phyloP scores from a whole-genome alignment of 2,329 filamentous ascomycete species.

The Phoma sp. region DNA sequence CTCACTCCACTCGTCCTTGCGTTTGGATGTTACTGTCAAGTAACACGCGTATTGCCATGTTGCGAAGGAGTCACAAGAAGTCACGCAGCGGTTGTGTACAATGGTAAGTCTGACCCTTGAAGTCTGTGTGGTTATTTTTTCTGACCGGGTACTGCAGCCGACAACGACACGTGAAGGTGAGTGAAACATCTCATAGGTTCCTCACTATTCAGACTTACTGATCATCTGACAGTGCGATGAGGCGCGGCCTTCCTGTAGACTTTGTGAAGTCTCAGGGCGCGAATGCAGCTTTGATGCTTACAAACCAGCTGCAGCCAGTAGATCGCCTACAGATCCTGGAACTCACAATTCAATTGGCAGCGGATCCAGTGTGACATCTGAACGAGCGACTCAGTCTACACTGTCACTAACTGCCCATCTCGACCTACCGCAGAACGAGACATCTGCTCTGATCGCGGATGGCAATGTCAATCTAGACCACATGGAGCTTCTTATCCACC shows the following conservation, averaged over 20 bases:
- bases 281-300: constrained; percentile 6
- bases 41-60: constrained; percentile 27
- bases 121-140: too few species aligned
- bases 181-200: not conserved
- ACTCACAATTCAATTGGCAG: too few species aligned
- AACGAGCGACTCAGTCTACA: too few species aligned
- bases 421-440: too few species aligned
- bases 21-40: not conserved
- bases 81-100: constrained; percentile 26
- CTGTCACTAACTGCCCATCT: too few species aligned
- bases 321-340: too few species aligned
- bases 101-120: constrained; percentile 21
- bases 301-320: too few species aligned
- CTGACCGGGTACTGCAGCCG: constrained; percentile 14
- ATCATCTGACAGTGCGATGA: constrained; percentile 24
- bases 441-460: not conserved
- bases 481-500: constrained; percentile 47
- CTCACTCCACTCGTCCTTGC: not conserved
- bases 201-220: too few species aligned
- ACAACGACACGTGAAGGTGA: constrained; percentile 28
- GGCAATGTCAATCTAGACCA: constrained; percentile 42
- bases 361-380: too few species aligned
- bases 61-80: constrained; percentile 33
- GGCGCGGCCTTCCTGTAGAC: constrained; percentile 23
- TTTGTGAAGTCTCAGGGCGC: constrained; percentile 25